Evolutionary conservation across 345 rosid species (phyloP).

Genomic region (Theobroma cacao): DNA sequence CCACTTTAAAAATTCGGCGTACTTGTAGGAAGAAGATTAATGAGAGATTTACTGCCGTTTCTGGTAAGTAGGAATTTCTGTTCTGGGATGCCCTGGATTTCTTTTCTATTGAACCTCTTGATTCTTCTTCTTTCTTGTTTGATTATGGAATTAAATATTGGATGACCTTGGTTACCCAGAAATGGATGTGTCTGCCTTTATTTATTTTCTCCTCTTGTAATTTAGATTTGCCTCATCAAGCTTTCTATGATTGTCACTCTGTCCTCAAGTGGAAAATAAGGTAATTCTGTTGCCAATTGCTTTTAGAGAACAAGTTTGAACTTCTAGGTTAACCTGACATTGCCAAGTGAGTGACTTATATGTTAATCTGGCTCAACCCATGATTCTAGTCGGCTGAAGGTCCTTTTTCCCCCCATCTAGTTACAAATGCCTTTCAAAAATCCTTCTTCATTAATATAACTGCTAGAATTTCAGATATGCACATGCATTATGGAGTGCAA

Average conservation of each 20-base stretch:
- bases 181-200: background rate
- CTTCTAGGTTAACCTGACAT: too few species aligned
- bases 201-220: background rate
- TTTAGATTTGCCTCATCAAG: background rate
- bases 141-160: background rate
- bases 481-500: background rate
- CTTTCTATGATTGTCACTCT: background rate
- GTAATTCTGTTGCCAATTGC: background rate
- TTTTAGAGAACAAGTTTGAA: background rate
- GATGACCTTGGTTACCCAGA: background rate
- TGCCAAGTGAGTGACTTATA: too few species aligned
- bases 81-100: background rate
- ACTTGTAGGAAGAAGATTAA: conserved; percentile 74
- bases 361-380: too few species aligned
- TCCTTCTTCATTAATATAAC: background rate
- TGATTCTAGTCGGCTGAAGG: background rate
- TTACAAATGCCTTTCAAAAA: background rate
- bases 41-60: conserved; percentile 74
- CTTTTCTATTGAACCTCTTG: background rate
- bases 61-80: conserved; percentile 39
- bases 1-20: conserved; percentile 59
- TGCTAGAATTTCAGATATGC: background rate
- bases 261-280: background rate
- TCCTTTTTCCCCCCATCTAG: background rate
- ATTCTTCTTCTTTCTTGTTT: background rate